These are phyloP conservation scores for Canavalia ensiformis DNA, from an alignment of 306 rosid species.

Conservation along the genomic window DNA sequence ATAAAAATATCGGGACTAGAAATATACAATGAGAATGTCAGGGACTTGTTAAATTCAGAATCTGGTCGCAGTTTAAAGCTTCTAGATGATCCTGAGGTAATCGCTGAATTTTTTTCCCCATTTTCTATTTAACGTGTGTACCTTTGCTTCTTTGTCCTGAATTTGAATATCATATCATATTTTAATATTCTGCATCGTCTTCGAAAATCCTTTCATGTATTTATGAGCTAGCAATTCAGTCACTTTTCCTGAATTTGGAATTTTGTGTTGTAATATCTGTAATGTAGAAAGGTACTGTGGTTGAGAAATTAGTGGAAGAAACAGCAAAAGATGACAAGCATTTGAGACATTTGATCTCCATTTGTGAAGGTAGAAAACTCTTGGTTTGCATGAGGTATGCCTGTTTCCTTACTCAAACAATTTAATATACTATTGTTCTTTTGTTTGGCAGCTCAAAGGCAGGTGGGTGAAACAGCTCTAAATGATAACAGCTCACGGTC, in stretches of 20 bases:
- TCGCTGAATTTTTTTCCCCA: not conserved
- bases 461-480: constrained; percentile 98
- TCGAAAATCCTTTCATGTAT: not conserved
- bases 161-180: constrained; percentile 35
- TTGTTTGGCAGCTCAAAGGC: constrained; percentile 89
- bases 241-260: constrained; percentile 25
- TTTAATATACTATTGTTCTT: constrained; percentile 20
- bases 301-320: constrained; percentile 97
- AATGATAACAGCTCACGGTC: constrained; percentile 97
- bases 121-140: not conserved
- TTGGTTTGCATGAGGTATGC: constrained; percentile 12
- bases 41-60: constrained; percentile 90
- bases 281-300: constrained; percentile 89
- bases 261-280: constrained; percentile 27
- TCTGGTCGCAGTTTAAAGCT: constrained; percentile 93
- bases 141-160: not conserved
- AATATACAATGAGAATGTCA: constrained; percentile 96
- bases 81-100: constrained; percentile 97
- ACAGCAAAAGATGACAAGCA: constrained; percentile 87
- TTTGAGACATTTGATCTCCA: constrained; percentile 88
- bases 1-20: constrained; percentile 95
- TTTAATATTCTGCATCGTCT: constrained; percentile 15
- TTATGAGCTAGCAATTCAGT: not conserved
- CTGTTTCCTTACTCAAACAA: constrained; percentile 9
- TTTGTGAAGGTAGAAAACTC: constrained; percentile 83